phyloP scores from a whole-genome alignment of 306 rosid genomes.

The Cucurbita maxima region DNA sequence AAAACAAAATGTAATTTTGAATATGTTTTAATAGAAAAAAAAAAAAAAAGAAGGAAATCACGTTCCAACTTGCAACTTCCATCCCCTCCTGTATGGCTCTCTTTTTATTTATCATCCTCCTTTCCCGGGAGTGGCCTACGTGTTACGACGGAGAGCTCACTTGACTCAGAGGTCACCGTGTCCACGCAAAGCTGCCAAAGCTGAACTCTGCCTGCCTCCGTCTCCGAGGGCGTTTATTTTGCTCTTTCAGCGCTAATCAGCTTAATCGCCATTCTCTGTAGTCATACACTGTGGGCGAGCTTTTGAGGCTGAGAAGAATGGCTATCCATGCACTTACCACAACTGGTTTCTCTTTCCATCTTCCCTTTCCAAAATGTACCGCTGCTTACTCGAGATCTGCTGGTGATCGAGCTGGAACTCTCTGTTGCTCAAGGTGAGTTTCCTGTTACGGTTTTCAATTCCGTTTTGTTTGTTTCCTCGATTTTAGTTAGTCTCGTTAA shows the following conservation, averaged over 20 bases:
- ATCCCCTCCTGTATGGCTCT: not conserved
- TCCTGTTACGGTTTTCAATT: not conserved
- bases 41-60: not conserved
- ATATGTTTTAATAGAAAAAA: not conserved
- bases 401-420: not conserved
- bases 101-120: not conserved
- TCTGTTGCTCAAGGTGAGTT: slow-evolving; percentile 31
- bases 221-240: not conserved
- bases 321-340: slow-evolving; percentile 15
- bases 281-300: not conserved
- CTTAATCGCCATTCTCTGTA: not conserved
- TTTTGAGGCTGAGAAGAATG: not conserved
- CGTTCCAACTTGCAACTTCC: not conserved
- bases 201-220: not conserved
- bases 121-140: not conserved
- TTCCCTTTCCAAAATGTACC: not conserved
- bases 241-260: not conserved
- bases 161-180: not conserved
- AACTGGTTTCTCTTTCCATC: slow-evolving; percentile 18
- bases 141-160: not conserved
- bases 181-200: not conserved
- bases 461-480: not conserved
- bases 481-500: not conserved
- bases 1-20: too few species aligned
- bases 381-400: slow-evolving; percentile 6